phyloP scores from a whole-genome alignment of 1,284 basidiomycete genomes.

The Somion occarium region DNA sequence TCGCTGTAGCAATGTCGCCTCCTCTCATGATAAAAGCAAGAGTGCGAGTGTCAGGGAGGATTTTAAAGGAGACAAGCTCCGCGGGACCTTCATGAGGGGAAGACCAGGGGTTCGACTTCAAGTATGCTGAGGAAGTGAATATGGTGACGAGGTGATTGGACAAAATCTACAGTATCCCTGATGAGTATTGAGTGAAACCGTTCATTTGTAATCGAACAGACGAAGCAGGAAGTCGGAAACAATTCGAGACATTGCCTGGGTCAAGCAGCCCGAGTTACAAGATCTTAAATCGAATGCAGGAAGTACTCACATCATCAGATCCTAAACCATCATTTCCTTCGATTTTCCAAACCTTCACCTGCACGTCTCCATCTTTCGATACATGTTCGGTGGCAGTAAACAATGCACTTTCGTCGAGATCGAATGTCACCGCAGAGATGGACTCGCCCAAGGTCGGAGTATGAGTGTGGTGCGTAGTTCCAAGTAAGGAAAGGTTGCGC shows the following conservation, averaged over 20 bases:
- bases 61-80: conserved; percentile 58
- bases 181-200: no score
- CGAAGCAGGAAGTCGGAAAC: no score
- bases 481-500: conserved; percentile 40
- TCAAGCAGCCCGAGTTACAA: no score
- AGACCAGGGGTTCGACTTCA: conserved; percentile 23
- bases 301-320: not conserved
- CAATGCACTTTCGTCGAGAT: conserved; percentile 61
- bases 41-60: conserved; percentile 61
- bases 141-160: conserved; percentile 18
- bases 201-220: no score
- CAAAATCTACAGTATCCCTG: conserved; percentile 3
- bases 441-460: not conserved
- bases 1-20: conserved; percentile 74
- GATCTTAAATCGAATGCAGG: no score
- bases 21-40: conserved; percentile 63
- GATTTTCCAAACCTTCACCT: conserved; percentile 58
- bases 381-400: conserved; percentile 56
- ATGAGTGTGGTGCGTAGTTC: conserved; percentile 22
- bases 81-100: conserved; percentile 12
- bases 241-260: no score
- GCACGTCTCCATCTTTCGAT: conserved; percentile 46
- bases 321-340: conserved; percentile 16
- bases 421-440: conserved; percentile 50
- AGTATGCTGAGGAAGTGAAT: conserved; percentile 19